Evolutionary conservation across 2,329 filamentous ascomycete genomes (phyloP).

Genomic region (Boeremia lycopersici): DNA sequence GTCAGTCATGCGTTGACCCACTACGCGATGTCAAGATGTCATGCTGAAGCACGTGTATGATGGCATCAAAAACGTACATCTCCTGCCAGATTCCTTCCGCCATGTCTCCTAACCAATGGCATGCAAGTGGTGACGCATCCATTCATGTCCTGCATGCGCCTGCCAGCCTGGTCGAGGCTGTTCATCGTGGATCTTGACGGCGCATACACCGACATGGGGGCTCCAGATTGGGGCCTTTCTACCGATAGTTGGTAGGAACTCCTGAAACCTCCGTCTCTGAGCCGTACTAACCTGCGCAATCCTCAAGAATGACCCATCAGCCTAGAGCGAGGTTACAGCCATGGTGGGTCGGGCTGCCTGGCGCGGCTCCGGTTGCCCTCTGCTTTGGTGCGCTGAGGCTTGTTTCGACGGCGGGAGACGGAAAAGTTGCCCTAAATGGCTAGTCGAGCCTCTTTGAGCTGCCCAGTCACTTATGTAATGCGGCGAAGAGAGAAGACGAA

Average conservation of each 20-base stretch:
- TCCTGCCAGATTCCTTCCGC: neutral
- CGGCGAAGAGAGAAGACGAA: neutral
- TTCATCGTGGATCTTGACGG: slow-evolving; percentile 1
- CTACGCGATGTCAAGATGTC: neutral
- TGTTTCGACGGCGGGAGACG: slow-evolving; percentile 7
- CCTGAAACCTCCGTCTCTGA: slow-evolving; percentile 2
- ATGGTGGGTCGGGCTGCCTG: slow-evolving; percentile 9
- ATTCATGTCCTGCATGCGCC: neutral
- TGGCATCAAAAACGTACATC: neutral
- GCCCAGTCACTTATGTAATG: slow-evolving; percentile 5
- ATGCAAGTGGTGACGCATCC: neutral
- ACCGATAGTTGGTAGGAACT: neutral
- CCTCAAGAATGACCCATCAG: neutral
- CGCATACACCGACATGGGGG: neutral
- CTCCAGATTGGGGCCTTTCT: slow-evolving; percentile 3
- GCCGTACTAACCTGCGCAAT: neutral
- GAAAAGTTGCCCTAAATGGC: neutral
- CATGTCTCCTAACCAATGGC: neutral
- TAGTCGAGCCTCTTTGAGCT: neutral
- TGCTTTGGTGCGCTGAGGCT: slow-evolving; percentile 7
- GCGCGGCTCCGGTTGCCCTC: slow-evolving; percentile 2
- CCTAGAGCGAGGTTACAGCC: slow-evolving; percentile 1
- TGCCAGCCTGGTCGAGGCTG: neutral
- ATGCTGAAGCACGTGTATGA: neutral
- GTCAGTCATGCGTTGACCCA: neutral